Conservation (phyloP, 257 asterid genomes). For the Scutellaria minor region DNA sequence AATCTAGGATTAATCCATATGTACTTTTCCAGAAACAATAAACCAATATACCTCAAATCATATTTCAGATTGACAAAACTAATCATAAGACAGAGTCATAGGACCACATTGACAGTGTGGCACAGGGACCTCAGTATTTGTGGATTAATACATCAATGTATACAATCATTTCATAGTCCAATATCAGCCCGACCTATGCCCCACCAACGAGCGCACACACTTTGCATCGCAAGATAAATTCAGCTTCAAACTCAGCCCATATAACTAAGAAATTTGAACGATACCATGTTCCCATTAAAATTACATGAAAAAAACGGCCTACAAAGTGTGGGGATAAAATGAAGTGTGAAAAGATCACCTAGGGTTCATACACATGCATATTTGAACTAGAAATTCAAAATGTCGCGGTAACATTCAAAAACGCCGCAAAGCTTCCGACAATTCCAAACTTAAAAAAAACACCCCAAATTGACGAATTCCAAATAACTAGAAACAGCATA, state of each 20-base stretch:
- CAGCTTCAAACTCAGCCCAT: slow-evolving; percentile 2
- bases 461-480: slow-evolving; percentile 23
- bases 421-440: slow-evolving; percentile 21
- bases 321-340: slow-evolving; percentile 14
- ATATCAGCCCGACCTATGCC: background rate
- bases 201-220: slow-evolving; percentile 4
- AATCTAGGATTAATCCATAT: background rate
- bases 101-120: background rate
- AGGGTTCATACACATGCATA: slow-evolving; percentile 32
- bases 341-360: background rate
- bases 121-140: background rate
- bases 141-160: background rate
- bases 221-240: background rate
- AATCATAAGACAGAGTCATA: background rate
- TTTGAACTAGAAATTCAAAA: background rate
- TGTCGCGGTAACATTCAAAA: background rate
- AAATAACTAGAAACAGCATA: background rate
- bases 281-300: background rate
- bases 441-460: slow-evolving; percentile 22
- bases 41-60: slow-evolving; percentile 11
- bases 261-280: background rate
- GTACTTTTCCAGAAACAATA: background rate
- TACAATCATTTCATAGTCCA: background rate
- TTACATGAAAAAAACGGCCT: background rate
- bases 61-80: background rate